These are phyloP conservation scores for Lindgomyces ingoldianus DNA, from an alignment of 495 filamentous ascomycete species.

Conservation along the genomic window DNA sequence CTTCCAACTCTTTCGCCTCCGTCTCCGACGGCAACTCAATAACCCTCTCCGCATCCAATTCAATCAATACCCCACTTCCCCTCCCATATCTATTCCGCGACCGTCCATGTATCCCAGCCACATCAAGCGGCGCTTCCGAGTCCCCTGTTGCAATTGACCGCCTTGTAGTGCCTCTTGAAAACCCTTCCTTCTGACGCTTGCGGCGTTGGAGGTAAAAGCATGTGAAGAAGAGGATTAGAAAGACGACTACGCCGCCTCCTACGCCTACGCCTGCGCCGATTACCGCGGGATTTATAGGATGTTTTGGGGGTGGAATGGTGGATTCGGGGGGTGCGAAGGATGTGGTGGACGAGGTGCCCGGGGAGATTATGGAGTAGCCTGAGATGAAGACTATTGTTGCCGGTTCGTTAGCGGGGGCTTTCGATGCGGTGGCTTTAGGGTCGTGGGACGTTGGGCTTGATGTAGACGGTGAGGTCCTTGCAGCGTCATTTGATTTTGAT, in stretches of 20 bases:
- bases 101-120: not conserved
- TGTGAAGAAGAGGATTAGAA: not conserved
- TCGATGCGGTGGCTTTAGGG: not conserved
- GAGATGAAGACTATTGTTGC: not conserved
- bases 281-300: not conserved
- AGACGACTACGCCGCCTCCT: constrained; percentile 4
- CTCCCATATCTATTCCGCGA: not conserved
- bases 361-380: not conserved
- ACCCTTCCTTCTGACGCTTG: not conserved
- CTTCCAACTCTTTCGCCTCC: constrained; percentile 1
- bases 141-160: not conserved
- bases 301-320: too few species aligned
- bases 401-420: not conserved
- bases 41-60: not conserved
- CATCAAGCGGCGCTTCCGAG: not conserved
- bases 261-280: constrained; percentile 8
- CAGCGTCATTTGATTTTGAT: not conserved
- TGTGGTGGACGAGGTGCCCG: not conserved
- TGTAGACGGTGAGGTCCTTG: not conserved
- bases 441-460: not conserved
- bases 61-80: not conserved
- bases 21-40: constrained; percentile 1
- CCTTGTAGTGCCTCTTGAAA: not conserved
- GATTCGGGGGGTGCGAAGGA: not conserved
- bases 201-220: constrained; percentile 6